These are phyloP conservation scores for Penstemon davidsonii DNA, from an alignment of 257 asterid genomes.

Conservation along the genomic window DNA sequence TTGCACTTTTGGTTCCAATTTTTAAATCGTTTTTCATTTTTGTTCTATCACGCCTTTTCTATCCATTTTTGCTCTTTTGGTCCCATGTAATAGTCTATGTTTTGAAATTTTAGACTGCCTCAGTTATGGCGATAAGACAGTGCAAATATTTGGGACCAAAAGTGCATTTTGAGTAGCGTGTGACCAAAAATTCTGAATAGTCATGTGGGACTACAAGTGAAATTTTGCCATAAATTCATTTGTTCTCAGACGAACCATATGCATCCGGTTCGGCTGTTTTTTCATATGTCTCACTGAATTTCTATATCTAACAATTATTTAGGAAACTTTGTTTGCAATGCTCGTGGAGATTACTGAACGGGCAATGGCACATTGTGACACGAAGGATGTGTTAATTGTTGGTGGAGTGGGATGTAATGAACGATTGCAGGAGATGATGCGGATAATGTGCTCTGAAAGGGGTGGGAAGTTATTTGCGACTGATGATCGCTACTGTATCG, in stretches of 20 bases:
- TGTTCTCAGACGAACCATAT: background rate
- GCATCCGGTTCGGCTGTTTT: background rate
- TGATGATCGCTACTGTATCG: conserved; percentile 89
- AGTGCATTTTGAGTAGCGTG: no score
- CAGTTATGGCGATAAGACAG: no score
- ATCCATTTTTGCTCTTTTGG: no score
- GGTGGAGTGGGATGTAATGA: conserved; percentile 98
- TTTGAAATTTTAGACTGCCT: no score
- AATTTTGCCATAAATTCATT: conserved; percentile 6
- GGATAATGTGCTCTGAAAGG: conserved; percentile 85
- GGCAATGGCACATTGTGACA: conserved; percentile 97
- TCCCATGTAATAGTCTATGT: no score
- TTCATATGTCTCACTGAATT: background rate
- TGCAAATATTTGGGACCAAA: no score
- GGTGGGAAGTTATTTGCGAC: conserved; percentile 85
- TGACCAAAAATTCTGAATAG: no score
- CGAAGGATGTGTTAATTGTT: conserved; percentile 83
- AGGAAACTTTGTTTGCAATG: conserved; percentile 97
- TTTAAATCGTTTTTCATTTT: no score
- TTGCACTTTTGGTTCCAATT: no score
- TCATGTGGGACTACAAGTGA: no score
- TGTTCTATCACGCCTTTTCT: no score
- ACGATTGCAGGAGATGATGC: conserved; percentile 94
- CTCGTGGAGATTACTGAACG: conserved; percentile 96
- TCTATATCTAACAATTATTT: conserved; percentile 1